phyloP scores from a whole-genome alignment of 768 basidiomycete species.

The Psilocybe sp. region DNA sequence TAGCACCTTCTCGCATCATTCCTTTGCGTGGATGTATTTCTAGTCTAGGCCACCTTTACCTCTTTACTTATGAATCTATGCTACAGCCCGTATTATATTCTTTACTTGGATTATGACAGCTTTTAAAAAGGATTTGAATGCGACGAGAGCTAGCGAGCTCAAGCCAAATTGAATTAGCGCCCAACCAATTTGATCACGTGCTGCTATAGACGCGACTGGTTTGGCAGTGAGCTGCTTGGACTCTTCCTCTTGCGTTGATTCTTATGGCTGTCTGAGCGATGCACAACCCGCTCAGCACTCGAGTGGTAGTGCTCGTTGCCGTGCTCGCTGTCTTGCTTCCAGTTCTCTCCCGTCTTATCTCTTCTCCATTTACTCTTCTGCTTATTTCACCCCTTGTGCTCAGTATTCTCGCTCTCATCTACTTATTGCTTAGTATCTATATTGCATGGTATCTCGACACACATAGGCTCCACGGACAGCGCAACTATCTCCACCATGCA shows the following conservation, averaged over 20 bases:
- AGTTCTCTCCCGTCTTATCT: constrained; percentile 48
- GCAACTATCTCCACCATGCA: constrained; percentile 46
- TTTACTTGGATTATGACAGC: too few species aligned
- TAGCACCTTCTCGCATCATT: constrained; percentile 19
- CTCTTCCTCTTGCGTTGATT: too few species aligned
- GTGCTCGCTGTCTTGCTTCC: constrained; percentile 59
- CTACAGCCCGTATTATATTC: too few species aligned
- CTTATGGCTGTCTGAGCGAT: constrained; percentile 9
- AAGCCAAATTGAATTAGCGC: too few species aligned
- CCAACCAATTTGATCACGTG: not conserved
- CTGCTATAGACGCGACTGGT: not conserved
- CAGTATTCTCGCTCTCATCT: constrained; percentile 42
- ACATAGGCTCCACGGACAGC: constrained; percentile 21
- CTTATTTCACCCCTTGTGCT: constrained; percentile 63
- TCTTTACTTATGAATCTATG: too few species aligned
- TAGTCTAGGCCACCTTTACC: constrained; percentile 13
- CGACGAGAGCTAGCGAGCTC: too few species aligned
- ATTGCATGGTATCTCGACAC: constrained; percentile 60
- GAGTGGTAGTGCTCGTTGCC: constrained; percentile 55
- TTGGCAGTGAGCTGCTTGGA: too few species aligned
- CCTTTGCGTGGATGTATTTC: constrained; percentile 27
- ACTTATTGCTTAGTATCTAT: constrained; percentile 52
- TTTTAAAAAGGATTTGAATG: too few species aligned
- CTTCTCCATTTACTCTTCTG: constrained; percentile 64
- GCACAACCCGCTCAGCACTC: constrained; percentile 41